These are phyloP conservation scores for Rhodotorula kratochvilovae DNA, from an alignment of 768 basidiomycete species.

Conservation along the genomic window DNA sequence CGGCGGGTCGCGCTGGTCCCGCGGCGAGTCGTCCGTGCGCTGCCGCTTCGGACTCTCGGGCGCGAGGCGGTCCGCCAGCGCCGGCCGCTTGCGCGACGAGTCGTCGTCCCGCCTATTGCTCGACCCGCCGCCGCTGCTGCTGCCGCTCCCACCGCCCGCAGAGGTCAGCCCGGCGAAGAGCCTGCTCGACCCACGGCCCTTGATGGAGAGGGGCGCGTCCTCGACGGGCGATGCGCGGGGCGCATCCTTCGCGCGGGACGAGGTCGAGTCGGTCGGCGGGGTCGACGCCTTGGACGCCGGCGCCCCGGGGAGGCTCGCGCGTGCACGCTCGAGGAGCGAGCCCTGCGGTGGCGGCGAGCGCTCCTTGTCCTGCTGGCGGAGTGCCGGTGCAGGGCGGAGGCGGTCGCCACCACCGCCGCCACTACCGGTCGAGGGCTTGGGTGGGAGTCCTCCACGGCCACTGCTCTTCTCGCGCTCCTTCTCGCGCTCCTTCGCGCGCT, in stretches of 20 bases:
- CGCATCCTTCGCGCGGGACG: neutral
- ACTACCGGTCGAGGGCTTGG: neutral
- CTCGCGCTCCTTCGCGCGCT: neutral
- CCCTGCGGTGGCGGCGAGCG: neutral
- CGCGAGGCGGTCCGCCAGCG: slow-evolving; percentile 8
- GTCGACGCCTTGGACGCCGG: neutral
- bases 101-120: neutral
- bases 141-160: neutral
- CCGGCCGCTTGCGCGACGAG: neutral
- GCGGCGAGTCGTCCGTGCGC: slow-evolving; percentile 13
- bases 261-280: neutral
- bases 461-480: neutral
- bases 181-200: neutral
- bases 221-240: neutral
- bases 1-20: neutral
- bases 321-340: neutral
- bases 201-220: neutral
- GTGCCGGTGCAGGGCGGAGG: neutral
- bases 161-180: neutral
- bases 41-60: slow-evolving; percentile 20
- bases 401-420: neutral
- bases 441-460: slow-evolving; percentile 1
- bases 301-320: neutral
- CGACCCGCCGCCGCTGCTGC: neutral
- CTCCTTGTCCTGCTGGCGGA: neutral